A percentile compares a stretch with the other conserved stretches of the same genome.
phyloP scores from a whole-genome alignment of 352 stramenopile species.

The Phytophthora idaei region DNA sequence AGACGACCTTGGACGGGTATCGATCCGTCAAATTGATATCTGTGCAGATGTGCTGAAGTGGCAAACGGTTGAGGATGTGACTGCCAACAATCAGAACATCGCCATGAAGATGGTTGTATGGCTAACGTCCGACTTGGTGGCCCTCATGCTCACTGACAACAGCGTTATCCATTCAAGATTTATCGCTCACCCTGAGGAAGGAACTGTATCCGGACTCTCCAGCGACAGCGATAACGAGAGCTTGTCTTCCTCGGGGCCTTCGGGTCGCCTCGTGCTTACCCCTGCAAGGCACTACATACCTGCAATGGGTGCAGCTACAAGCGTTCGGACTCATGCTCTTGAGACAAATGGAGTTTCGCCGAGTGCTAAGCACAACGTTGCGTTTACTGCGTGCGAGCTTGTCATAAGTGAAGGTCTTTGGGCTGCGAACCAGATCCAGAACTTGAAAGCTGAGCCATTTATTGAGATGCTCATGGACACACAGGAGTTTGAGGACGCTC shows the following conservation, averaged over 20 bases:
- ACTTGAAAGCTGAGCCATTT: constrained; percentile 32
- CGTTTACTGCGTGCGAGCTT: constrained; percentile 30
- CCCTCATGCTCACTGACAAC: constrained; percentile 26
- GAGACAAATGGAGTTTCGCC: not conserved
- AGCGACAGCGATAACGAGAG: constrained; percentile 26
- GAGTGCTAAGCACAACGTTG: not conserved
- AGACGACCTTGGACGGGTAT: constrained; percentile 45
- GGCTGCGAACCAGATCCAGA: constrained; percentile 27
- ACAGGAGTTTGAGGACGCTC: constrained; percentile 45
- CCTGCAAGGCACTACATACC: constrained; percentile 17
- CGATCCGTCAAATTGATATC: constrained; percentile 65
- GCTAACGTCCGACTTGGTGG: constrained; percentile 32
- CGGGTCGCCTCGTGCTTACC: constrained; percentile 17
- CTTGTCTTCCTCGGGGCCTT: not conserved
- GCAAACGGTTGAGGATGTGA: constrained; percentile 40
- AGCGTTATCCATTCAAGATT: constrained; percentile 30
- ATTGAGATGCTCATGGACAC: constrained; percentile 45
- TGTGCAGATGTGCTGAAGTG: constrained; percentile 66
- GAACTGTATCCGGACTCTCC: not conserved
- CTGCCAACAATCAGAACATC: not conserved
- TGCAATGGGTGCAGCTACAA: not conserved
- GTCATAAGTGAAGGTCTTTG: constrained; percentile 16
- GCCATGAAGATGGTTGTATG: constrained; percentile 30
- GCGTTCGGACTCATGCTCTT: constrained; percentile 20
- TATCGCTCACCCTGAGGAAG: constrained; percentile 16